Evolutionary conservation across 495 filamentous ascomycete species (phyloP).

Genomic region (Penicillium chermesinum): DNA sequence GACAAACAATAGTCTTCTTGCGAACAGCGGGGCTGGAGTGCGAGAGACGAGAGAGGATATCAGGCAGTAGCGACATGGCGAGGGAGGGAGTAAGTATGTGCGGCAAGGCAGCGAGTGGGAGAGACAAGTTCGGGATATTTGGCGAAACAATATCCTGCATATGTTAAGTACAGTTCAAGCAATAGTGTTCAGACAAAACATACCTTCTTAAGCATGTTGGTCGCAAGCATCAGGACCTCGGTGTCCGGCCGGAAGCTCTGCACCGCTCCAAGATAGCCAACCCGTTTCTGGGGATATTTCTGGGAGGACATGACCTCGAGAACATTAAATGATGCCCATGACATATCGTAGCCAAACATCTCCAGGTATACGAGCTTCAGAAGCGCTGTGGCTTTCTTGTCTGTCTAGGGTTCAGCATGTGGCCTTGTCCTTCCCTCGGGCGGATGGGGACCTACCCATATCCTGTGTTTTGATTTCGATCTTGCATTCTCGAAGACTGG

Average conservation of each 20-base stretch:
- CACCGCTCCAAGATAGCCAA: constrained; percentile 92
- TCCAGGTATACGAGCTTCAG: constrained; percentile 95
- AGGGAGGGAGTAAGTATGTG: constrained; percentile 89
- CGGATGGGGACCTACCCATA: constrained; percentile 56
- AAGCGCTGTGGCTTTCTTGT: constrained; percentile 92
- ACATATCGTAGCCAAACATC: constrained; percentile 99
- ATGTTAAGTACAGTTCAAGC: neutral
- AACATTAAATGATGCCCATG: constrained; percentile 97
- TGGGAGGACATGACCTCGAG: constrained; percentile 96
- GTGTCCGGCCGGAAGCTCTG: constrained; percentile 95
- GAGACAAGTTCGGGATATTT: constrained; percentile 65
- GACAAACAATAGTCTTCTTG: constrained; percentile 91
- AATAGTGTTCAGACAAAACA: neutral
- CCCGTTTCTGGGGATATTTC: constrained; percentile 90
- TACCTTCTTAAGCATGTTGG: constrained; percentile 94
- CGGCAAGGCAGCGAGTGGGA: constrained; percentile 81
- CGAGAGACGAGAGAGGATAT: constrained; percentile 77
- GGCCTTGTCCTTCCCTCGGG: neutral
- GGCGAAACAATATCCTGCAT: constrained; percentile 75
- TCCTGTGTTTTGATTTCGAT: constrained; percentile 84
- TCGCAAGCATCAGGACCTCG: constrained; percentile 95
- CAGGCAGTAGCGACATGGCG: constrained; percentile 78
- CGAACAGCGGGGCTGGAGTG: constrained; percentile 78
- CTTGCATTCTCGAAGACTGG: constrained; percentile 89
- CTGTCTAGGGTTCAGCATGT: constrained; percentile 41